Conservation (phyloP, 2,329 filamentous ascomycete genomes). For the Aspergillus ruber region DNA sequence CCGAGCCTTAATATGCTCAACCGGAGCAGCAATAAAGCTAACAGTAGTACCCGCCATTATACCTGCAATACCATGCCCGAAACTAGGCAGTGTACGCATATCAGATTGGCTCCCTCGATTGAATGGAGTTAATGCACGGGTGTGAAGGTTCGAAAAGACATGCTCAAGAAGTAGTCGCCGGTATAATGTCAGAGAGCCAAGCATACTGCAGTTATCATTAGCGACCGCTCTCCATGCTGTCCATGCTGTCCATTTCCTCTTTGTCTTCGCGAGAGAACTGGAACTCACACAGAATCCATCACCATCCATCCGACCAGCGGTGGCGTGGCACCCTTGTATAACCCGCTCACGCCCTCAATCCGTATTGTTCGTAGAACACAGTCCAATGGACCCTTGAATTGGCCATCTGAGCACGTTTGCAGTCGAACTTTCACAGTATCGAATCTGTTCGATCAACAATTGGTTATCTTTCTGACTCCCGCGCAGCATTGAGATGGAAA, state of each 20-base stretch:
- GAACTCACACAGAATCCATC: slow-evolving; percentile 68
- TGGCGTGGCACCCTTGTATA: slow-evolving; percentile 93
- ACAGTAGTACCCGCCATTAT: slow-evolving; percentile 84
- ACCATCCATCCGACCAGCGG: slow-evolving; percentile 97
- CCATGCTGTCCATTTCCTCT: not conserved
- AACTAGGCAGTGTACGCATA: slow-evolving; percentile 55
- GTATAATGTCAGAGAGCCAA: slow-evolving; percentile 86
- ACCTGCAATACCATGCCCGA: slow-evolving; percentile 84
- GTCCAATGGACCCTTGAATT: slow-evolving; percentile 80
- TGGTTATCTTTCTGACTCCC: slow-evolving; percentile 1
- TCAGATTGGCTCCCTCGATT: slow-evolving; percentile 24
- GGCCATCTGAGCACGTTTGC: slow-evolving; percentile 70
- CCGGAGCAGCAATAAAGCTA: slow-evolving; percentile 83
- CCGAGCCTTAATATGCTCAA: slow-evolving; percentile 91
- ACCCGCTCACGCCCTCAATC: slow-evolving; percentile 73
- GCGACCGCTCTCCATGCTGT: slow-evolving; percentile 7
- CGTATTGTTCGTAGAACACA: slow-evolving; percentile 78
- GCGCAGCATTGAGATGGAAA: not conserved
- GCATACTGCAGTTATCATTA: slow-evolving; percentile 53
- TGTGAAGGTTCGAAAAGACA: slow-evolving; percentile 58
- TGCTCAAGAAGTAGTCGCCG: slow-evolving; percentile 74
- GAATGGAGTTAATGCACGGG: slow-evolving; percentile 33
- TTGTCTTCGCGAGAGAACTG: not conserved
- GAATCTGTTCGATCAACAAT: slow-evolving; percentile 51
- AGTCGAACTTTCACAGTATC: slow-evolving; percentile 96